Percentiles rank a stretch among this genome's conserved stretches.
Conservation (phyloP, 2,329 filamentous ascomycete species). For the Cephalotrichum gorgonifer region DNA sequence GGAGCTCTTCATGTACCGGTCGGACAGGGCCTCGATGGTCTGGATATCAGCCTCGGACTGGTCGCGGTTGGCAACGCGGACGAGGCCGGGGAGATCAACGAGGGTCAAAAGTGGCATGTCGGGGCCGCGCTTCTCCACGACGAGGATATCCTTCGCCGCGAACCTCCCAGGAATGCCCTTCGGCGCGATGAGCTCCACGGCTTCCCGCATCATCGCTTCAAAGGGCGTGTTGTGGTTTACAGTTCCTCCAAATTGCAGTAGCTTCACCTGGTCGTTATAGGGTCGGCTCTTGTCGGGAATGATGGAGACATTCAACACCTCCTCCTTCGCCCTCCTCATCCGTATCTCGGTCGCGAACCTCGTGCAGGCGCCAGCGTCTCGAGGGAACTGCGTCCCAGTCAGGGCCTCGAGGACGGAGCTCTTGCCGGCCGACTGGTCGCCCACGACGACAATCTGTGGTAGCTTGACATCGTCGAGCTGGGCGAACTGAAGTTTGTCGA, state of each 20-base stretch:
- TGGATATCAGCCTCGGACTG: constrained; percentile 42
- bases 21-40: constrained; percentile 39
- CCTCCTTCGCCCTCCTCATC: constrained; percentile 35
- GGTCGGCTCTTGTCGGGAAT: constrained; percentile 40
- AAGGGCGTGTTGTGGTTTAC: constrained; percentile 34
- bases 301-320: constrained; percentile 38
- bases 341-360: constrained; percentile 51
- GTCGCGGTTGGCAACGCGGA: constrained; percentile 40
- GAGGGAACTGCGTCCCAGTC: constrained; percentile 50
- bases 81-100: constrained; percentile 51
- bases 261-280: constrained; percentile 32
- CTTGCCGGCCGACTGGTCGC: constrained; percentile 55
- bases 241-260: constrained; percentile 36
- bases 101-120: constrained; percentile 50
- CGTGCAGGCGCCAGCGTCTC: constrained; percentile 50
- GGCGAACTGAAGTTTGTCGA: constrained; percentile 43
- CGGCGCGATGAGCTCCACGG: constrained; percentile 38
- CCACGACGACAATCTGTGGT: constrained; percentile 54
- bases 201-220: constrained; percentile 38
- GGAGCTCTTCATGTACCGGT: constrained; percentile 44
- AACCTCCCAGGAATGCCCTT: constrained; percentile 39
- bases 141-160: constrained; percentile 41
- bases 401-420: constrained; percentile 55
- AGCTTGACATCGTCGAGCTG: constrained; percentile 42
- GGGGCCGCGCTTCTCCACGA: constrained; percentile 48